Percentiles rank a stretch among this genome's conserved stretches.
phyloP scores from a whole-genome alignment of 441 rosid genomes.

The Gossypium aridum region DNA sequence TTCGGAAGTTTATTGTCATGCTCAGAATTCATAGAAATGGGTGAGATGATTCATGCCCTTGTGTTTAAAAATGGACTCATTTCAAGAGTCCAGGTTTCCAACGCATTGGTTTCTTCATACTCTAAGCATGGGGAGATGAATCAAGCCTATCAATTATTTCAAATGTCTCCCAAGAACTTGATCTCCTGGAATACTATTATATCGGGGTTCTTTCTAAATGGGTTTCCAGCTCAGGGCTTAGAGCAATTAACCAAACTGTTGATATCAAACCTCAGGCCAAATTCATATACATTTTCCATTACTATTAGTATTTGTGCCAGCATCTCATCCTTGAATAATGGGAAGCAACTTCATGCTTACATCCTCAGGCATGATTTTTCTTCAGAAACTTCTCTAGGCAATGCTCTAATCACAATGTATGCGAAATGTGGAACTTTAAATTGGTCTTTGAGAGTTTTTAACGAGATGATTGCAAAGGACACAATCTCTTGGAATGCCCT shows the following conservation, averaged over 20 bases:
- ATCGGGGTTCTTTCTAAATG: conserved; percentile 42
- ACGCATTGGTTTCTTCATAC: conserved; percentile 48
- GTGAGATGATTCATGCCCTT: conserved; percentile 40
- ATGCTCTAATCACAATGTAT: conserved; percentile 45
- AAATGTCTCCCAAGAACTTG: conserved; percentile 33
- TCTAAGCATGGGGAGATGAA: conserved; percentile 36
- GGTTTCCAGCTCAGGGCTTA: conserved; percentile 35
- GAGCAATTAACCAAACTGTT: conserved; percentile 29
- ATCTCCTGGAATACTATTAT: conserved; percentile 54
- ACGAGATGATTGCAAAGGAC: conserved; percentile 34
- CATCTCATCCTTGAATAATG: conserved; percentile 34
- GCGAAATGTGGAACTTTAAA: conserved; percentile 44
- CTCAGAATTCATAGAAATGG: conserved; percentile 23
- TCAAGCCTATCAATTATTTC: conserved; percentile 35
- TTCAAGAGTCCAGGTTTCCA: conserved; percentile 40
- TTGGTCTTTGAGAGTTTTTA: conserved; percentile 37
- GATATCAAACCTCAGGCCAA: conserved; percentile 35
- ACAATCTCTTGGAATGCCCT: conserved; percentile 50
- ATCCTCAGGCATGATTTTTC: conserved; percentile 26
- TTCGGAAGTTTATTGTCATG: conserved; percentile 47
- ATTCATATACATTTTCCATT: conserved; percentile 39
- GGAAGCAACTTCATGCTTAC: conserved; percentile 42
- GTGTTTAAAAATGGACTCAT: conserved; percentile 33
- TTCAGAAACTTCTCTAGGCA: conserved; percentile 35
- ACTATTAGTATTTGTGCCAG: conserved; percentile 36